phyloP scores from a whole-genome alignment of 2,329 filamentous ascomycete species.

The Aureobasidium leucospermi region DNA sequence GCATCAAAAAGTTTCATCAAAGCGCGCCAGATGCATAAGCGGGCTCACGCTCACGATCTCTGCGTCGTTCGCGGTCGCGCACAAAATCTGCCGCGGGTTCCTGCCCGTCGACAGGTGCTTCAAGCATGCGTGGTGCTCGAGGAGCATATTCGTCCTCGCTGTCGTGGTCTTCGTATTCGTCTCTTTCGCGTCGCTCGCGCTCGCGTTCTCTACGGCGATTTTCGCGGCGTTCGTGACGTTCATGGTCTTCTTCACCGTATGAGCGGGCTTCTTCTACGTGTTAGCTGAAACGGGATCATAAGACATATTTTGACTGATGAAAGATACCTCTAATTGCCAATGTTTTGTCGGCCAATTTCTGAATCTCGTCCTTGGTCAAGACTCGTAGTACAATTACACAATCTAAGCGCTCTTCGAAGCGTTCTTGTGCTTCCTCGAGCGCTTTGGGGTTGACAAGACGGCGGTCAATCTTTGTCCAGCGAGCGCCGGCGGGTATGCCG shows the following conservation, averaged over 20 bases:
- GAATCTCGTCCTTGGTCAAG: constrained; percentile 80
- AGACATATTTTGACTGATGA: neutral
- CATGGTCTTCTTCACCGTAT: constrained; percentile 23
- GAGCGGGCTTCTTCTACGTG: constrained; percentile 23
- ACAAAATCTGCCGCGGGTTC: constrained; percentile 11
- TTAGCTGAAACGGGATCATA: neutral
- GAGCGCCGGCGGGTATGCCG: constrained; percentile 55
- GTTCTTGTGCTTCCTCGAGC: constrained; percentile 75
- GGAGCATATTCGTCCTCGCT: constrained; percentile 27
- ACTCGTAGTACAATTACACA: constrained; percentile 91
- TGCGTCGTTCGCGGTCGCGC: constrained; percentile 13
- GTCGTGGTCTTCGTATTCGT: constrained; percentile 27
- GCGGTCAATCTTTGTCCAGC: constrained; percentile 90
- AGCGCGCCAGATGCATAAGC: constrained; percentile 24
- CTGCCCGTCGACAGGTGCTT: constrained; percentile 22
- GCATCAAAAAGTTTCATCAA: neutral
- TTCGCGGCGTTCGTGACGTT: constrained; percentile 18
- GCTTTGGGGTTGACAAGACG: constrained; percentile 85
- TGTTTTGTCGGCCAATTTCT: constrained; percentile 75
- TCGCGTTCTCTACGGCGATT: constrained; percentile 20
- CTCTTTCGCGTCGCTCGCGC: constrained; percentile 24
- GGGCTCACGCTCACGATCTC: constrained; percentile 19
- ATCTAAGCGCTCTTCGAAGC: constrained; percentile 85
- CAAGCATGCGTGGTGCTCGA: constrained; percentile 27
- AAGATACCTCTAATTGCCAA: constrained; percentile 60